Evolutionary conservation across 345 rosid species (phyloP), one percentile per base, ranked within the genome.

Genomic region (Linum lewisii): DNA sequence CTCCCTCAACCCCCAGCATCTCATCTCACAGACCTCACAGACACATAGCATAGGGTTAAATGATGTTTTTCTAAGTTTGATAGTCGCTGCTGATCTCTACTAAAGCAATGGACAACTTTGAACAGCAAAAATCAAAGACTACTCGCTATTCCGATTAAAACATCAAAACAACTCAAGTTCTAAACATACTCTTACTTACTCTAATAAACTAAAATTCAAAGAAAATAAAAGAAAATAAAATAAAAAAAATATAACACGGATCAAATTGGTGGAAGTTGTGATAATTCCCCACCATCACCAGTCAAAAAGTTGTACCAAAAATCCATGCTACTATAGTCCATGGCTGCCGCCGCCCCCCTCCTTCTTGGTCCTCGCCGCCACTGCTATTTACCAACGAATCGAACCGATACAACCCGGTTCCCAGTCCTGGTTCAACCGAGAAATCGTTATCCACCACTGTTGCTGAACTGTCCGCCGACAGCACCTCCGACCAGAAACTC

Each of bases 221-320:
- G 47, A 42, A 42, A 11, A 6, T 9, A 15, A 38, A 38, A 8
- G 11, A 38, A n/a, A n/a, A n/a, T n/a, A n/a, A n/a, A n/a, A n/a
- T n/a, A n/a, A n/a, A n/a, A n/a, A n/a, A n/a, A 38, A 38, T 15
- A 38, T 10, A 16, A 29, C 11, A 42, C 2, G 15, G 2, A 14
- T 42, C 47, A 42, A 42, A 42, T 42, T 11, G 47, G 18, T 16
- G 47, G 47, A 16, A 42, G 47, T 16, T 5, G 3, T 11, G 56
- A 24, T 52, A 20, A 21, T 21, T 52, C 25, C 56, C 24, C 20
- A n/a, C n/a, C n/a, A 21, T 21, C 56, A 8, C 23, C 56, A 57
- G 21, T 16, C 20, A 57, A 57, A 57, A 57, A 7, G 60, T 57
- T 26, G 60, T 26, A 57, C 60, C 60, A 57, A 32, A 57, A 57